Conservation (phyloP, 2,329 filamentous ascomycete species). For the Talaromyces sp. region DNA sequence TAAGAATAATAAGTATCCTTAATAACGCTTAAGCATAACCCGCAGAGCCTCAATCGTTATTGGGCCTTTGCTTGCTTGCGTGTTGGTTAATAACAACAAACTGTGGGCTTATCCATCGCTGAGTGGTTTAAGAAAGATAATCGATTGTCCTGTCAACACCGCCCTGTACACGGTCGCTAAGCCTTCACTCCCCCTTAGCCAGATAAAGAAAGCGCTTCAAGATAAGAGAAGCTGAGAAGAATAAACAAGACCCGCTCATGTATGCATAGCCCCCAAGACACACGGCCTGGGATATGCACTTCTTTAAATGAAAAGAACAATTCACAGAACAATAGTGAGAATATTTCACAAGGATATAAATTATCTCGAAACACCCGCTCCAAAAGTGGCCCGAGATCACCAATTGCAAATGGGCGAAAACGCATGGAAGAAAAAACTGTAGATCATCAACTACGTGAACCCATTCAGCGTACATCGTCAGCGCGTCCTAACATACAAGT, state of each 20-base stretch:
- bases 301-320: conserved; percentile 5
- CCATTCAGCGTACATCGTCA: conserved; percentile 31
- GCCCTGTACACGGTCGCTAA: conserved; percentile 3
- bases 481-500: conserved; percentile 7
- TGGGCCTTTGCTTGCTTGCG: neutral
- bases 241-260: conserved; percentile 8
- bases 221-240: neutral
- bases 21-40: neutral
- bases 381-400: neutral
- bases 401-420: neutral
- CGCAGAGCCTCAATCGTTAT: neutral
- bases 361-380: neutral
- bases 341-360: neutral
- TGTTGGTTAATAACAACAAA: neutral
- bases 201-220: conserved; percentile 5
- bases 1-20: neutral
- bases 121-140: neutral
- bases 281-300: neutral
- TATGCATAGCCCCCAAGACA: neutral
- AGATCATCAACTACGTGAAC: conserved; percentile 22
- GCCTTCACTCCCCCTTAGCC: conserved; percentile 22
- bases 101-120: too few species aligned
- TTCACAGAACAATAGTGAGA: neutral
- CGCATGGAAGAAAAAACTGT: neutral
- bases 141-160: conserved; percentile 12